A percentile compares a stretch with the other conserved stretches of the same genome.
Evolutionary conservation across 768 basidiomycete genomes (phyloP).

Genomic region (Phaeotremella fagi): DNA sequence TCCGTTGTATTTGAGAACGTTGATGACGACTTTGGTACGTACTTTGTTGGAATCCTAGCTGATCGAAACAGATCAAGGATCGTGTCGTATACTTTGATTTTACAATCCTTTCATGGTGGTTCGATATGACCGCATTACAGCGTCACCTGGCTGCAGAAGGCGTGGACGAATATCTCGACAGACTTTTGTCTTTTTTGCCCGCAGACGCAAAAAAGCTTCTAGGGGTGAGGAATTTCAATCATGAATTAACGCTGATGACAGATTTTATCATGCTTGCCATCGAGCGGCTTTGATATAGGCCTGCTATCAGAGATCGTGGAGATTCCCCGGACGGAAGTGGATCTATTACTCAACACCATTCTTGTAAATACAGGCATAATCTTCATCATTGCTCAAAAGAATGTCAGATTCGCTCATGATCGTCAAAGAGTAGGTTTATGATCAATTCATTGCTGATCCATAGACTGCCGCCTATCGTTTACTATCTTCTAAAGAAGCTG

Average conservation of each 20-base stretch:
- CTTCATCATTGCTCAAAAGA: not conserved
- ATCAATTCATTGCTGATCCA: not conserved
- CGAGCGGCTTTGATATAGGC: slow-evolving; percentile 14
- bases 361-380: slow-evolving; percentile 11
- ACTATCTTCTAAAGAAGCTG: slow-evolving; percentile 2
- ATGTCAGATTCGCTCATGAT: slow-evolving; percentile 30
- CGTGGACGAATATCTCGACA: slow-evolving; percentile 18
- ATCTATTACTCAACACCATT: not conserved
- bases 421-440: slow-evolving; percentile 16
- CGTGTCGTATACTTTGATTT: slow-evolving; percentile 24
- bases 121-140: slow-evolving; percentile 16
- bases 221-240: slow-evolving; percentile 1
- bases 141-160: slow-evolving; percentile 18
- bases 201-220: slow-evolving; percentile 11
- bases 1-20: slow-evolving; percentile 21
- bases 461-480: slow-evolving; percentile 16
- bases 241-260: not conserved
- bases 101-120: slow-evolving; percentile 13
- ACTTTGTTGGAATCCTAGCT: not conserved
- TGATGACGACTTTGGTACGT: slow-evolving; percentile 20
- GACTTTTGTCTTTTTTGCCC: slow-evolving; percentile 12
- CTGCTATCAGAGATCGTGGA: slow-evolving; percentile 15
- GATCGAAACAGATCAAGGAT: slow-evolving; percentile 18
- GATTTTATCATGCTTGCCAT: slow-evolving; percentile 25
- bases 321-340: not conserved